Evolutionary conservation across 2,329 filamentous ascomycete species (phyloP), one percentile per base, ranked within the genome.

Genomic region (Sarocladium brachiariae): DNA sequence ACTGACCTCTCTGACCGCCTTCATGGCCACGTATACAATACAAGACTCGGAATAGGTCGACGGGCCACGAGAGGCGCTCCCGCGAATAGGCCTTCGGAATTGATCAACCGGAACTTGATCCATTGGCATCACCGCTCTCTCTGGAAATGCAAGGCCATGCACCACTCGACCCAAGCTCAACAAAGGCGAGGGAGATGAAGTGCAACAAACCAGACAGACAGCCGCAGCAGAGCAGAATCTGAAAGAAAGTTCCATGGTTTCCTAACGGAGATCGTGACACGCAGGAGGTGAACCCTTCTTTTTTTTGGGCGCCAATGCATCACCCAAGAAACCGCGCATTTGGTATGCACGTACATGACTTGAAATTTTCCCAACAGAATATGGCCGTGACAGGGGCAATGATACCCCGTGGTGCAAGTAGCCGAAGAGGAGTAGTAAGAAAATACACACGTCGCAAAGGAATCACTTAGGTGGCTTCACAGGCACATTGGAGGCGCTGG

Each of bases 301-400:
- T 43, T 43, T 24, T 23, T 43, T 43, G n/a, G 39, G 39, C 39
- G 39, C 39, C 39, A 43, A 43, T 27, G 39, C 39, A 43, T 43
- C 39, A 8, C 9, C 21, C 39, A 43, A 43, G 39, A 43, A 43
- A 43, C 39, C 39, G 13, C 39, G 39, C 39, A 43, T n/a, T n/a
- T n/a, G 27, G 16, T 11, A 5, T 25, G n/a, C 16, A 39, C 9
- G 16, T 13, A 39, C 3, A 7, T 8, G 18, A 3, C 13, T n/a
- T n/a, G n/a, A n/a, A n/a, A n/a, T n/a, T n/a, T n/a, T n/a, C n/a
- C n/a, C n/a, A n/a, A n/a, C n/a, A n/a, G n/a, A n/a, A n/a, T n/a
- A n/a, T n/a, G n/a, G n/a, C n/a, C n/a, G n/a, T n/a, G n/a, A n/a
- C n/a, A n/a, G n/a, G n/a, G n/a, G n/a, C n/a, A n/a, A n/a, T n/a